A percentile compares a stretch with the other conserved stretches of the same genome.
Conservation (phyloP, 2,329 filamentous ascomycete genomes). For the Fusarium foetens region DNA sequence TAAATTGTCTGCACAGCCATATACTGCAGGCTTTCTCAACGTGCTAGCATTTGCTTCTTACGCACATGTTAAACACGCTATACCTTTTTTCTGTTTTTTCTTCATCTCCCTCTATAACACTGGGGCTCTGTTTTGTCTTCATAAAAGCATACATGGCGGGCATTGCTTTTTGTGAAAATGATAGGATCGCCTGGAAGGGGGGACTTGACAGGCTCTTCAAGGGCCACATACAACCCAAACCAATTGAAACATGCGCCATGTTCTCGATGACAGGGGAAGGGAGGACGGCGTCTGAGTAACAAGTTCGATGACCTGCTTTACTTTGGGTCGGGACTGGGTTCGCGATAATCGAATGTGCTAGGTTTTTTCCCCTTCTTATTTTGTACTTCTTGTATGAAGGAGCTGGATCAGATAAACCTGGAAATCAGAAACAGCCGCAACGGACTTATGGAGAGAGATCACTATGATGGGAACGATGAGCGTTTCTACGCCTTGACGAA, state of each 20-base stretch:
- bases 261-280: constrained; percentile 11
- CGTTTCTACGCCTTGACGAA: constrained; percentile 22
- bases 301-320: constrained; percentile 17
- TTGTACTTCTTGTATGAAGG: constrained; percentile 37
- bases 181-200: neutral
- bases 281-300: constrained; percentile 22
- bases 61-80: constrained; percentile 1
- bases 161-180: constrained; percentile 10
- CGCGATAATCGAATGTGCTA: constrained; percentile 28
- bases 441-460: constrained; percentile 8
- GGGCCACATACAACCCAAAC: constrained; percentile 5
- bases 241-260: constrained; percentile 3
- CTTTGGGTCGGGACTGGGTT: constrained; percentile 15
- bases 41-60: neutral
- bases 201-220: neutral
- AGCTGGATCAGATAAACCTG: constrained; percentile 32
- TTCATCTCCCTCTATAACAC: constrained; percentile 20
- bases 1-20: constrained; percentile 11
- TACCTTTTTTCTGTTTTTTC: constrained; percentile 8
- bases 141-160: constrained; percentile 16
- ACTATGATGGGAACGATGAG: constrained; percentile 21
- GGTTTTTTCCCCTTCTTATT: constrained; percentile 15
- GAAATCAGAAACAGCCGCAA: constrained; percentile 21
- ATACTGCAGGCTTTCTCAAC: constrained; percentile 5
- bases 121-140: constrained; percentile 12